phyloP scores from a whole-genome alignment of 176 grass and related monocot genomes.

The Lolium multiflorum region DNA sequence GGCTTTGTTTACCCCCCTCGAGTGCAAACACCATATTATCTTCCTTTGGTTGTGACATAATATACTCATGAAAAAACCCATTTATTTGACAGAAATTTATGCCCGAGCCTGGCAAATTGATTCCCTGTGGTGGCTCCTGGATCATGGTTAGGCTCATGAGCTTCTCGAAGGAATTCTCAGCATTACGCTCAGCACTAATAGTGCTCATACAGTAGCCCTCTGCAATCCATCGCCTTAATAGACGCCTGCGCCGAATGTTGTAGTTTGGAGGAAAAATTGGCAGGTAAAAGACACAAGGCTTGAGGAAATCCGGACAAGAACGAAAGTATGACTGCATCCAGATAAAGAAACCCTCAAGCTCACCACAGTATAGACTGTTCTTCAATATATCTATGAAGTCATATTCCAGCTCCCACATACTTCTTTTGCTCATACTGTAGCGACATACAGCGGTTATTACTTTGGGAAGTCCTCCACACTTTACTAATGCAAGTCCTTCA shows the following conservation, averaged over 20 bases:
- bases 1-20: background rate
- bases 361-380: background rate
- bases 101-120: background rate
- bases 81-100: background rate
- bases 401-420: too few relatives aligned
- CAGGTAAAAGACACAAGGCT: background rate
- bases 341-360: background rate
- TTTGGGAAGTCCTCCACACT: background rate
- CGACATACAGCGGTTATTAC: background rate
- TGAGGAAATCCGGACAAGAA: background rate
- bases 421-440: too few relatives aligned
- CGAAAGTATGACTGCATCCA: background rate
- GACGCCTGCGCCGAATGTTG: background rate
- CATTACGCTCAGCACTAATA: background rate
- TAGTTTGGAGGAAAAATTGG: background rate
- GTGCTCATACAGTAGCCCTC: background rate
- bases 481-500: background rate
- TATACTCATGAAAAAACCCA: background rate
- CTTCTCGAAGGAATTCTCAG: background rate
- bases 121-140: background rate
- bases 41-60: background rate
- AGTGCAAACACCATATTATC: background rate
- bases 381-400: background rate
- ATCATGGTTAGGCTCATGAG: background rate
- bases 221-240: background rate